Base-by-base conservation (phyloP, 176 grass and related monocot genomes). In the Lolium perenne region DNA sequence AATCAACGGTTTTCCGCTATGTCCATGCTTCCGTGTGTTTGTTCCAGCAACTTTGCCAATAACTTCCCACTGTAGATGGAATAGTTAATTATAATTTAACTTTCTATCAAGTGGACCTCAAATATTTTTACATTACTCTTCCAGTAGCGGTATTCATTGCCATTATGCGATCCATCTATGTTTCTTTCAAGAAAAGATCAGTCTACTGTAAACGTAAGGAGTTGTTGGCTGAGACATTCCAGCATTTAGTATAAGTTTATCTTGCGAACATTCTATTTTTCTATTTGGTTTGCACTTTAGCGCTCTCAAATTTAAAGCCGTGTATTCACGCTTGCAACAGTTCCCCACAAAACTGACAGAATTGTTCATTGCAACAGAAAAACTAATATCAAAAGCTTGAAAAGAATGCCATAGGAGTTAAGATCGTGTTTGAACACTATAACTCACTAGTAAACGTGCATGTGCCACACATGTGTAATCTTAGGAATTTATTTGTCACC, bases 81-180 rank as follows among this genome's bases (percentile, higher is more conserved):
- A 17, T 3, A 38, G 17, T 82, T 82, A 5, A 78, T 38, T 54
- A 82, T 35, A 17, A 55, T 55, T 66, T 65, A 68, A 66, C 16
- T 56, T 57, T 70, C 41, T 51, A 29, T 32, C 41, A 75, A 60
- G 43, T 49, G 43, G 56, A 51, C 16, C 23, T 23, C 56, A 63
- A 51, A 76, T 26, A n/a, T 62, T 38, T 9, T 10, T 38, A 41
- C 4, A 9, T 18, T 21, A 41, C 25, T 64, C 56, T 51, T 76
- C 25, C 17, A 64, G 43, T 7, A 62, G 1, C n/a, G 16, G 10
- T 60, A 21, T n/a, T 49, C 17, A 17, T 49, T 49, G 64, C 15
- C 43, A 81, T 48, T 68, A 23, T 10, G 18, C 29, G 48, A 80
- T 45, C 48, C 7, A 83, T 55, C 23, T 35, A 62, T 64, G 16